A percentile compares a stretch with the other conserved stretches of the same genome.
Evolutionary conservation across 371 early-diverging fungal genomes (phyloP).

Genomic region (Lichtheimia ramosa): DNA sequence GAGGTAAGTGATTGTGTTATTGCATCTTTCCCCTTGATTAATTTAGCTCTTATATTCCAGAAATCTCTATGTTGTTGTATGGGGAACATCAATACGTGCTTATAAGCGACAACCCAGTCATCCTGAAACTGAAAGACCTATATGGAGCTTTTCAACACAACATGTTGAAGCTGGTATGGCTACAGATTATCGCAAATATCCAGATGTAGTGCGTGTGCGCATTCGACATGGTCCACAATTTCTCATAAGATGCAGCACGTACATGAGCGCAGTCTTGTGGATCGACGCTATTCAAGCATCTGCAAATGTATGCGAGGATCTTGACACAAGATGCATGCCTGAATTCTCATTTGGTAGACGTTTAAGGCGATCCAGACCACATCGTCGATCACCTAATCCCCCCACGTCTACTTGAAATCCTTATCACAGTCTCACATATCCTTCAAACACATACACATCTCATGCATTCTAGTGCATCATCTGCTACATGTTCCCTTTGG

Average conservation of each 20-base stretch:
- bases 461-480: background rate
- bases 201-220: constrained; percentile 37
- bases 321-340: constrained; percentile 45
- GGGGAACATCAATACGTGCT: constrained; percentile 21
- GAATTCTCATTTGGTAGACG: constrained; percentile 31
- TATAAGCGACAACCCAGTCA: constrained; percentile 11
- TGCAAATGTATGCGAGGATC: constrained; percentile 35
- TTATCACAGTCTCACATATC: too few relatives aligned
- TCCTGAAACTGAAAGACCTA: constrained; percentile 14
- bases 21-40: background rate
- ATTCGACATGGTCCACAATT: constrained; percentile 40
- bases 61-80: constrained; percentile 12
- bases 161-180: constrained; percentile 34
- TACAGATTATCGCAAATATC: constrained; percentile 39
- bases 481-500: background rate
- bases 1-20: constrained; percentile 17
- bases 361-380: background rate
- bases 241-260: constrained; percentile 24
- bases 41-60: constrained; percentile 1
- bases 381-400: too few relatives aligned
- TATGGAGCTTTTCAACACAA: constrained; percentile 43
- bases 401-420: too few relatives aligned
- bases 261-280: constrained; percentile 30
- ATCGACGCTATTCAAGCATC: constrained; percentile 40
- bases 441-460: too few relatives aligned